Evolutionary conservation across 2,329 filamentous ascomycete species (phyloP).

Genomic region (Aspergillus hiratsukae): DNA sequence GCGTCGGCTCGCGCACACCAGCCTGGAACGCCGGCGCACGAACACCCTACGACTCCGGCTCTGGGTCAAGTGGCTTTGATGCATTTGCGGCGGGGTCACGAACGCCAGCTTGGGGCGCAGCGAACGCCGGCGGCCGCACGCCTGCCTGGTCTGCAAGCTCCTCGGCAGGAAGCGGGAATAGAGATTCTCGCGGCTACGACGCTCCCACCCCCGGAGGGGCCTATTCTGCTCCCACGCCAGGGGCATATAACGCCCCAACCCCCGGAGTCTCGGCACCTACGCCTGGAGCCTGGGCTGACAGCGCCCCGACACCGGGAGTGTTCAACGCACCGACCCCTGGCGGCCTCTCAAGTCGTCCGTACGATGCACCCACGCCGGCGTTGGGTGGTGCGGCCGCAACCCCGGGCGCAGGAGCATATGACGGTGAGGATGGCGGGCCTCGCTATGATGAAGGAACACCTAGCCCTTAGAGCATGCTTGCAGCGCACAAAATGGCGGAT

Average conservation of each 20-base stretch:
- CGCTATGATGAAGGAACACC: constrained; percentile 42
- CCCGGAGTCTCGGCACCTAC: constrained; percentile 62
- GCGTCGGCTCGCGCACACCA: constrained; percentile 56
- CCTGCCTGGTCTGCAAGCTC: constrained; percentile 40
- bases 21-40: constrained; percentile 75
- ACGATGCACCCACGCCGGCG: constrained; percentile 49
- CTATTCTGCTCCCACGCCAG: constrained; percentile 64
- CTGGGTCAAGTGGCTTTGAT: constrained; percentile 63
- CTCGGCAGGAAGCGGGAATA: constrained; percentile 24
- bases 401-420: constrained; percentile 32
- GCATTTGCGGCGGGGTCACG: constrained; percentile 66
- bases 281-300: constrained; percentile 42
- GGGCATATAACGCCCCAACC: constrained; percentile 58
- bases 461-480: constrained; percentile 27
- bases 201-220: constrained; percentile 67
- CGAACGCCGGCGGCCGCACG: constrained; percentile 45
- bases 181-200: constrained; percentile 54
- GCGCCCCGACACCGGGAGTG: constrained; percentile 44
- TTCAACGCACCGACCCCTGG: constrained; percentile 43
- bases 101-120: constrained; percentile 66
- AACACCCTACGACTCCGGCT: constrained; percentile 64
- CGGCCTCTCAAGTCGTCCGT: constrained; percentile 28
- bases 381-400: constrained; percentile 35
- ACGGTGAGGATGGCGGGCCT: constrained; percentile 38
- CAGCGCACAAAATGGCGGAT: neutral